These are phyloP conservation scores for Tilletia indica DNA, from an alignment of 1,284 basidiomycete genomes.

Conservation along the genomic window DNA sequence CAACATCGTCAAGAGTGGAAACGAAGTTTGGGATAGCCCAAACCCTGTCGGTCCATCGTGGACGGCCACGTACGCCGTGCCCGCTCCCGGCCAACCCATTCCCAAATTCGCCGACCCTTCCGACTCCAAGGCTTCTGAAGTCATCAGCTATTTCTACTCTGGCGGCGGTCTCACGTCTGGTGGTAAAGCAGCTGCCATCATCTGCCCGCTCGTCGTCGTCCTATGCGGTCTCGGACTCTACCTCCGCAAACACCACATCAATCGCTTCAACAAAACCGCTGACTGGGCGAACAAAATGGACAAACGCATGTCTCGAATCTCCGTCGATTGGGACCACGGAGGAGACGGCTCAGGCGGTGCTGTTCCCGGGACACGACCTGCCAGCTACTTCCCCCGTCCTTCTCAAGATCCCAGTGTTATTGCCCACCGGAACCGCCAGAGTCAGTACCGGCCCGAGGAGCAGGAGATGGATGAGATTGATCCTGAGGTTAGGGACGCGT, in stretches of 20 bases:
- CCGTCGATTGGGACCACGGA: conserved; percentile 47
- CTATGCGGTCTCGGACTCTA: conserved; percentile 37
- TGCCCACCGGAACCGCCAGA: neutral
- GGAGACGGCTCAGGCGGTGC: conserved; percentile 47
- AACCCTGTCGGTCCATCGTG: conserved; percentile 51
- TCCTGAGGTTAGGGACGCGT: conserved; percentile 25
- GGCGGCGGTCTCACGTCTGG: conserved; percentile 40
- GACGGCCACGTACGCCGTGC: conserved; percentile 42
- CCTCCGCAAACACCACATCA: conserved; percentile 51
- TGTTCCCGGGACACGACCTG: conserved; percentile 43
- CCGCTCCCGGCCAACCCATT: conserved; percentile 33
- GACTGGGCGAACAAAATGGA: conserved; percentile 54
- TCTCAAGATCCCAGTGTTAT: neutral
- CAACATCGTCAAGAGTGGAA: conserved; percentile 52
- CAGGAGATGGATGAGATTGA: conserved; percentile 39
- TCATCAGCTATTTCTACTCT: conserved; percentile 41
- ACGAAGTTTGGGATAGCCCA: conserved; percentile 52
- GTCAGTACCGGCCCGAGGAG: conserved; percentile 25
- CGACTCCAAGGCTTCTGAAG: conserved; percentile 27
- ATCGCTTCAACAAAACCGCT: conserved; percentile 51
- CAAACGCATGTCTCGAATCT: conserved; percentile 53
- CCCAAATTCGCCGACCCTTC: conserved; percentile 30
- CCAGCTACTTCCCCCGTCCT: conserved; percentile 30
- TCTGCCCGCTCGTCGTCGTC: conserved; percentile 46
- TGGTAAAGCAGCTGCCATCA: conserved; percentile 50